Conservation (phyloP, 257 asterid genomes). For the Lantana camara region DNA sequence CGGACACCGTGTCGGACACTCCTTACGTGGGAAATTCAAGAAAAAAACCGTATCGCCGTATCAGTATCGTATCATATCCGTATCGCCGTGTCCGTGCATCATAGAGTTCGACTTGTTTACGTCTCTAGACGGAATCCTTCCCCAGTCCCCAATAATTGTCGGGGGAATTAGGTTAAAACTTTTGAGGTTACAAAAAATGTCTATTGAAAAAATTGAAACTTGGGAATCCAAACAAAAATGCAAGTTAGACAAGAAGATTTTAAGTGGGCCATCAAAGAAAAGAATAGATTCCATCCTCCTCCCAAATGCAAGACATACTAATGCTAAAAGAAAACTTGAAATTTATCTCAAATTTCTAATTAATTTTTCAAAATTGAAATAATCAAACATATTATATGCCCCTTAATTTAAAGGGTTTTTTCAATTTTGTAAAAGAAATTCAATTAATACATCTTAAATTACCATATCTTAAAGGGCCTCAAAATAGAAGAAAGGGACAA, state of each 20-base stretch:
- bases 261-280: slow-evolving; percentile 6
- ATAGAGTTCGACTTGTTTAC: too few relatives aligned
- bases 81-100: too few relatives aligned
- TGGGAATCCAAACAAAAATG: not conserved
- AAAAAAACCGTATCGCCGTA: too few relatives aligned
- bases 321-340: too few relatives aligned
- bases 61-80: too few relatives aligned
- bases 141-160: too few relatives aligned
- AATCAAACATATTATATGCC: not conserved
- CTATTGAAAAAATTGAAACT: not conserved
- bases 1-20: too few relatives aligned
- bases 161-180: too few relatives aligned
- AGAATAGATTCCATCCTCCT: slow-evolving; percentile 2
- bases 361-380: not conserved
- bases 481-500: slow-evolving; percentile 6
- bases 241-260: not conserved
- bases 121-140: too few relatives aligned
- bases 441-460: not conserved
- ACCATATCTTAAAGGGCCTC: not conserved
- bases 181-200: not conserved
- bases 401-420: not conserved
- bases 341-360: not conserved
- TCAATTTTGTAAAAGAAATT: too few relatives aligned
- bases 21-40: too few relatives aligned
- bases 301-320: too few relatives aligned